phyloP scores from a whole-genome alignment of 768 basidiomycete species.

The Mycena rebaudengoi region DNA sequence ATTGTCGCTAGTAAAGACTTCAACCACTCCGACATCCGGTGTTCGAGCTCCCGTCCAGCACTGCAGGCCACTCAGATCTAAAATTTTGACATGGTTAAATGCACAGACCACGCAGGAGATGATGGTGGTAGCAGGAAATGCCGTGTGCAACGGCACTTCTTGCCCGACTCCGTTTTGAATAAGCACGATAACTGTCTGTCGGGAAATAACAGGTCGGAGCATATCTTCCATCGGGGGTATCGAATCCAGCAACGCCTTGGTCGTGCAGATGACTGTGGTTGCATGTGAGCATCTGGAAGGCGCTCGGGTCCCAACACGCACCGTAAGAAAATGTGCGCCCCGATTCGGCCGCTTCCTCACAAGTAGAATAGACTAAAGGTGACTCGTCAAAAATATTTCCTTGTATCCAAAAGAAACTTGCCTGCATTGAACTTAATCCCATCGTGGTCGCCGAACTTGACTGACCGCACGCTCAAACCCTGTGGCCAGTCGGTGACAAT shows the following conservation, averaged over 20 bases:
- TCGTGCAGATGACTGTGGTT: slow-evolving; percentile 7
- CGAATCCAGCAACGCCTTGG: slow-evolving; percentile 15
- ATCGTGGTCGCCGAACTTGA: slow-evolving; percentile 12
- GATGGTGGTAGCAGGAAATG: slow-evolving; percentile 13
- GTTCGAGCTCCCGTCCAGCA: slow-evolving; percentile 12
- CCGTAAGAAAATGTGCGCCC: slow-evolving; percentile 16
- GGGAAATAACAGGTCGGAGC: slow-evolving; percentile 4
- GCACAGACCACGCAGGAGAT: slow-evolving; percentile 9
- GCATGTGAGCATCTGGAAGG: not conserved
- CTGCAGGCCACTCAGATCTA: not conserved
- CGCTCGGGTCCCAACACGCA: not conserved
- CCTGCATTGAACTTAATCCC: slow-evolving; percentile 16
- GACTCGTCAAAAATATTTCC: not conserved
- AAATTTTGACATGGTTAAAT: not conserved
- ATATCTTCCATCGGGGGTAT: slow-evolving; percentile 9
- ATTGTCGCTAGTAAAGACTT: slow-evolving; percentile 14
- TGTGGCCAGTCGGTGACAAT: not conserved
- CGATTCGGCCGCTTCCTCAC: slow-evolving; percentile 16
- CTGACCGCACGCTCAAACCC: slow-evolving; percentile 15
- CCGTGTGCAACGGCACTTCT: slow-evolving; percentile 2
- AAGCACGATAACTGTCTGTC: slow-evolving; percentile 9
- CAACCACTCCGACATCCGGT: not conserved
- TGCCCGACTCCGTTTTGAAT: slow-evolving; percentile 20
- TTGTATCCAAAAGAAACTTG: not conserved
- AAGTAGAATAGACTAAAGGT: slow-evolving; percentile 2